These are phyloP conservation scores for Neurospora sp. DNA, from an alignment of 495 filamentous ascomycete genomes.

Conservation along the genomic window DNA sequence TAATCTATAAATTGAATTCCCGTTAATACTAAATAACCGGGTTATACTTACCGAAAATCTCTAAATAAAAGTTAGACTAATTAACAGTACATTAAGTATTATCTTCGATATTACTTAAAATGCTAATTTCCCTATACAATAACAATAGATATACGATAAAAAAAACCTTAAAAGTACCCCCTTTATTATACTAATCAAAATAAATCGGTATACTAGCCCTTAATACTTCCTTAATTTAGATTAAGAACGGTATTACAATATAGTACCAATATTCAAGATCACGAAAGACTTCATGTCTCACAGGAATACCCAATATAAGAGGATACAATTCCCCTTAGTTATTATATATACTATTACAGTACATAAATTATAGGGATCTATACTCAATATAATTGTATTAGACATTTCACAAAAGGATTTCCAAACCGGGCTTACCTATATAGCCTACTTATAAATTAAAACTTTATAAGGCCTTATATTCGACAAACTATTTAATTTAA, in stretches of 20 bases:
- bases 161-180: no score
- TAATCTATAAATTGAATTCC: no score
- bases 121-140: no score
- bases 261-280: background rate
- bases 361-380: background rate
- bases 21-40: no score
- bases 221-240: background rate
- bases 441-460: background rate
- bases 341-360: background rate
- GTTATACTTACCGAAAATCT: no score
- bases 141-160: no score
- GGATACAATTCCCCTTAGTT: background rate
- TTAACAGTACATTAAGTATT: no score
- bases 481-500: background rate
- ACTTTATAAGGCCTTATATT: background rate
- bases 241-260: background rate
- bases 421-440: background rate
- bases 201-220: background rate
- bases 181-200: background rate
- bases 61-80: rapidly evolving
- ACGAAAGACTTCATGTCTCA: background rate
- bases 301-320: background rate
- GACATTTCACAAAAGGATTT: background rate
- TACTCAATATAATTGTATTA: background rate
- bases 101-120: no score